Conservation (phyloP, 164 flowering plant species). For the Aristolochia fimbriata region DNA sequence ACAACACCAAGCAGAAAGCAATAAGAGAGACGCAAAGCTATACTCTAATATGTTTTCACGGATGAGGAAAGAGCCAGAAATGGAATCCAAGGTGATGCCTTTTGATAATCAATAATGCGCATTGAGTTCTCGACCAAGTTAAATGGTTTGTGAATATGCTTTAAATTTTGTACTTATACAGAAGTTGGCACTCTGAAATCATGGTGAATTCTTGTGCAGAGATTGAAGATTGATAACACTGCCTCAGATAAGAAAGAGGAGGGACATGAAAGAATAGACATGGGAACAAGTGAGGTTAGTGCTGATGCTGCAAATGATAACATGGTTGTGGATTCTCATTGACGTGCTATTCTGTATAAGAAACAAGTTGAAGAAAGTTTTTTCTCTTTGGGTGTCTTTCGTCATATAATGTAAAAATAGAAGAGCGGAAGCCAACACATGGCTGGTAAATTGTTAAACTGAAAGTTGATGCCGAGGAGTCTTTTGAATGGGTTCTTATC, state of each 20-base stretch:
- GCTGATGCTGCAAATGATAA: conserved; percentile 6
- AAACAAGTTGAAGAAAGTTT: no score
- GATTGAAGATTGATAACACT: conserved; percentile 28
- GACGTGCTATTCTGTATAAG: not conserved
- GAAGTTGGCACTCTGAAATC: not conserved
- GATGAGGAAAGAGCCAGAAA: conserved; percentile 20
- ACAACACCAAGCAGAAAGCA: conserved; percentile 47
- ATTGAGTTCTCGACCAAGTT: no score
- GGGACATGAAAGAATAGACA: conserved; percentile 16
- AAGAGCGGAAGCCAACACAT: no score
- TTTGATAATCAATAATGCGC: not conserved
- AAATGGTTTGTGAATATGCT: not conserved
- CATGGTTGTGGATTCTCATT: conserved; percentile 18
- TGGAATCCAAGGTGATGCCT: conserved; percentile 26
- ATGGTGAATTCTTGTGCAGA: conserved; percentile 21
- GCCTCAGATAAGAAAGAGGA: conserved; percentile 11
- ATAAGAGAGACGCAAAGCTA: conserved; percentile 56
- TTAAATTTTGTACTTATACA: not conserved
- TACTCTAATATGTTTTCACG: conserved; percentile 49
- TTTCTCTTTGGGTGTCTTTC: no score
- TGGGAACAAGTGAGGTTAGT: conserved; percentile 14
- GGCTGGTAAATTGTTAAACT: no score
- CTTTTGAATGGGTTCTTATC: not conserved
- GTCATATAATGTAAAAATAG: not conserved
- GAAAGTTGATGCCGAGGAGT: no score